Conservation (phyloP, 1,284 basidiomycete genomes). For the Gymnopus androsaceus region DNA sequence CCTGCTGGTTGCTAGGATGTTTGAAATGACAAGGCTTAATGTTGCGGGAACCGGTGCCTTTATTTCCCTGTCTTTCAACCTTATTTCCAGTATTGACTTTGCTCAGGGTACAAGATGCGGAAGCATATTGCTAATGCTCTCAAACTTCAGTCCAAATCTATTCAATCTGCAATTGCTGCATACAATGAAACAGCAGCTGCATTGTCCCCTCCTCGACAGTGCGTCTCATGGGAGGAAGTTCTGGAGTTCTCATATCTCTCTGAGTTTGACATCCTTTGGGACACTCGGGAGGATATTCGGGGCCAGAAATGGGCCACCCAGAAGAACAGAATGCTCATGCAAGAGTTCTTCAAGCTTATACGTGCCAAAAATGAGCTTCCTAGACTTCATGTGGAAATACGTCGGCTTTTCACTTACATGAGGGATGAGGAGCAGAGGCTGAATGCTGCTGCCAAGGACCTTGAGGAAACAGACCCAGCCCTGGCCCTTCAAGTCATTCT, state of each 20-base stretch:
- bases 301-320: no score
- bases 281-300: no score
- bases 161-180: constrained; percentile 19
- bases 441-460: neutral
- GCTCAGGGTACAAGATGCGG: constrained; percentile 28
- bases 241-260: no score
- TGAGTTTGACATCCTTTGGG: no score
- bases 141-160: constrained; percentile 22
- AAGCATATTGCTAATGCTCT: constrained; percentile 27
- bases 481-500: neutral
- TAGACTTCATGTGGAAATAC: no score
- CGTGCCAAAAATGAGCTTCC: no score
- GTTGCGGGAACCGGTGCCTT: neutral
- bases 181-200: constrained; percentile 24
- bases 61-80: no score
- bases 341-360: no score
- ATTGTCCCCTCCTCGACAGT: neutral
- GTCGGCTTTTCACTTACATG: neutral
- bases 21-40: constrained; percentile 1
- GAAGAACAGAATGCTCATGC: no score
- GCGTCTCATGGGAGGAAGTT: neutral
- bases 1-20: neutral
- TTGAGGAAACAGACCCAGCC: neutral
- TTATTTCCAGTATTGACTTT: no score
- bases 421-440: neutral